Base-by-base conservation (phyloP, 2,329 filamentous ascomycete genomes). In the Claviceps maximensis region DNA sequence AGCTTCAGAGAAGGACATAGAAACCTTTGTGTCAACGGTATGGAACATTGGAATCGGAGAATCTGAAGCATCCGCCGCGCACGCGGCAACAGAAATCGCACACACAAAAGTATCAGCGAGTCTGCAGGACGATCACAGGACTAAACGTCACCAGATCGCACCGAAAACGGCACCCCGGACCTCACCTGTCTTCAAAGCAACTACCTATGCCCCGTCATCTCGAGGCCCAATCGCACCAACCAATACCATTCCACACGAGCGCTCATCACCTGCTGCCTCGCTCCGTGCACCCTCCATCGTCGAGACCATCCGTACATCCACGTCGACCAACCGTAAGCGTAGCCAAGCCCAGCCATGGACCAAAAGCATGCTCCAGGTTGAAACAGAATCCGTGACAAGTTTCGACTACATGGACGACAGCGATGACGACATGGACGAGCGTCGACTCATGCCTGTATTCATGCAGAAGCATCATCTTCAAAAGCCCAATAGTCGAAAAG, bases 1-100 rank as follows among this genome's bases (percentile, higher is more conserved):
- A 1, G 80, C 80, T 3, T 76, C 70, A 8, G 73, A 76, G 15
- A 60, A 68, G 3, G 79, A 83, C 57, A 74, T 81, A 36, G 68
- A 73, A 0, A 72, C 67, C 0, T 79, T 83, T 55, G 68, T 83
- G 31, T 71, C 72, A 0, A 70, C 71, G 0, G 74, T 84, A 19
- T 73, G 74, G 60, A 74, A 73, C 52, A 69, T 74, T 23, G 59
- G 64, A 10, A 59, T 57, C 5, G 60, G 60, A 4, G 53, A 61
- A 17, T 63, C 62, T 3, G 55, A 66, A 2, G 75, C 71, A 55
- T 27, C 42, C 57, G 62, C 66, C 1, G 68, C 71, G 0, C 72
- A 77, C 15, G 62, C 64, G 29, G 33, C 52, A 10, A 53, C 56
- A 2, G 57, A 58, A 47, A 61, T 58, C 55, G 44, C 52, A 56